Evolutionary conservation across 352 stramenopile genomes (phyloP), one percentile per base, ranked within the genome.

Genomic region (Thalassiosira mediterranea): DNA sequence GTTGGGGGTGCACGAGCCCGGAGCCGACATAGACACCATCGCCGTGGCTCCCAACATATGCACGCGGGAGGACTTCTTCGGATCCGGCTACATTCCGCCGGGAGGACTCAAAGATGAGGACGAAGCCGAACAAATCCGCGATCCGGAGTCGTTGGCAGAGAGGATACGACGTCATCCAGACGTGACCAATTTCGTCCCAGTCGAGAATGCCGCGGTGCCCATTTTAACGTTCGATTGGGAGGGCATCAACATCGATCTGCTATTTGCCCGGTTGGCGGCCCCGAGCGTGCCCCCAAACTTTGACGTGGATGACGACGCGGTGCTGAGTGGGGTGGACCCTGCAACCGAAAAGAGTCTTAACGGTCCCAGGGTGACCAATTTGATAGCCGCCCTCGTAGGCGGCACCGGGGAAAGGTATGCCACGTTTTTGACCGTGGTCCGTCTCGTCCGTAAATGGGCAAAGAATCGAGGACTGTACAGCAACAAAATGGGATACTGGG

Each of bases 171-270:
- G 90, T 46, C 89, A 98, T 87, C 92, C 95, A 0, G 97, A 98
- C 63, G 96, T 99, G 11, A 95, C 89, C 1, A 93, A 95, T 64
- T 89, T 96, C 48, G 89, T 95, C 19, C 81, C 89, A 0, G 88
- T 96, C 8, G 89, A 94, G 76, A 85, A 71, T 32, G 95, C 96
- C 0, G 91, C 97, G 15, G 96, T 99, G 58, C 97, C 97, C 1
- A 98, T 99, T 74, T 91, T 99, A 48, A 98, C 96, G 13, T 98
- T 99, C 76, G 96, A 98, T 88, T 98, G 97, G 75, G 95, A 98
- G 73, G 96, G 97, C 56, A 97, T 99, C 74, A 98, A 99, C 74
- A 98, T 99, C 70, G 97, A 99, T 91, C 84, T 99, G 17, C 91
- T 98, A 54, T 98, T 99, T 81, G 96, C 96, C 10, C 94, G 96